phyloP scores from a whole-genome alignment of 129 eudicot species.

The Tagetes patula region DNA sequence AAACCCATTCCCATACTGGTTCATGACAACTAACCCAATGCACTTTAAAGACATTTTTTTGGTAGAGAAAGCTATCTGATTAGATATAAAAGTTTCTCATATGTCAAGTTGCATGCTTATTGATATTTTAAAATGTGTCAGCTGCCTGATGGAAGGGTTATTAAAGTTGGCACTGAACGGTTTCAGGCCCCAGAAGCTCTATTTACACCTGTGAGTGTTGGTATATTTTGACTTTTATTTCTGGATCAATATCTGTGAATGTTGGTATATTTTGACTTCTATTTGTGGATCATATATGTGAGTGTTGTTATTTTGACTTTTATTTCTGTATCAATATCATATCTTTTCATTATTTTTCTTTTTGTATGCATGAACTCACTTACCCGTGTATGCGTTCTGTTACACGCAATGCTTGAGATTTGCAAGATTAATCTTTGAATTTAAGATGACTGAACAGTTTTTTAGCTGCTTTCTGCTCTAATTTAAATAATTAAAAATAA shows the following conservation, averaged over 20 bases:
- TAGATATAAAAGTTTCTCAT: neutral
- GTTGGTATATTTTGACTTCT: neutral
- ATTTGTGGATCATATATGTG: neutral
- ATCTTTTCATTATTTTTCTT: conserved; percentile 1
- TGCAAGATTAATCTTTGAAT: conserved; percentile 7
- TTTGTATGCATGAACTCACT: conserved; percentile 8
- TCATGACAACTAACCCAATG: neutral
- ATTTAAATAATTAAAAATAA: neutral
- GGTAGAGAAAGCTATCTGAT: neutral
- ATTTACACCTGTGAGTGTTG: conserved; percentile 79
- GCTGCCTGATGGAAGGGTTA: conserved; percentile 99
- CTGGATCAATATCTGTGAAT: neutral
- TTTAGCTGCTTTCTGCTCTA: conserved; percentile 12
- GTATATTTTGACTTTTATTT: conserved; percentile 6
- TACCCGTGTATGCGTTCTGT: neutral
- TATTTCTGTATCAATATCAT: neutral
- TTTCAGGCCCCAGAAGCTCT: conserved; percentile 99
- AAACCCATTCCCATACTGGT: neutral
- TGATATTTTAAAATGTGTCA: conserved; percentile 30
- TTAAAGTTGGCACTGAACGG: conserved; percentile 94
- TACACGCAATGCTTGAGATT: conserved; percentile 16
- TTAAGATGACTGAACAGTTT: conserved; percentile 8
- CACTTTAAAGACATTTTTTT: neutral
- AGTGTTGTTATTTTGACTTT: too few species aligned
- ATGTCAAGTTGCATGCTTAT: neutral